Percentiles rank a stretch among this genome's conserved stretches.
Conservation (phyloP, 1,284 basidiomycete species). For the Cystobasidium sp. region DNA sequence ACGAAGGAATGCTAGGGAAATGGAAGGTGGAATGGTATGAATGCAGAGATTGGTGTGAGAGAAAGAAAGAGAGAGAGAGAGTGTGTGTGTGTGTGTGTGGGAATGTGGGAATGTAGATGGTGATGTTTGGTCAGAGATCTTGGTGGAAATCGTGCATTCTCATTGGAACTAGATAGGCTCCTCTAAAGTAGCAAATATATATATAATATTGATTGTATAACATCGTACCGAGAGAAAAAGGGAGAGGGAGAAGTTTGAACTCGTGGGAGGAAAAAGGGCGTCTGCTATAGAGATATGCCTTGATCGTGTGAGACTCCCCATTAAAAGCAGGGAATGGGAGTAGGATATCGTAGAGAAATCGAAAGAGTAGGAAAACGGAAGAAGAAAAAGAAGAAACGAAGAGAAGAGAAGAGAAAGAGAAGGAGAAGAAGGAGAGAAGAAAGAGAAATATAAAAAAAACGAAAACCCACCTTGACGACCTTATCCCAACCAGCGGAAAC, state of each 20-base stretch:
- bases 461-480: slow-evolving; percentile 89
- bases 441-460: slow-evolving; percentile 12
- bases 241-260: too few species aligned
- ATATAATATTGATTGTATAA: slow-evolving; percentile 57
- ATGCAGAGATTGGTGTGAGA: slow-evolving; percentile 16
- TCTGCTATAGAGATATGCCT: too few species aligned
- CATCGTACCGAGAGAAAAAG: slow-evolving; percentile 58
- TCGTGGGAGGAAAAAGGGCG: too few species aligned
- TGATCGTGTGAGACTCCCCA: slow-evolving; percentile 32
- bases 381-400: not conserved
- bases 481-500: slow-evolving; percentile 99
- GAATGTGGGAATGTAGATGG: not conserved
- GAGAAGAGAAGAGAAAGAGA: slow-evolving; percentile 26
- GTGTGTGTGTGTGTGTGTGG: too few species aligned
- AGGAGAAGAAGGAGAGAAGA: slow-evolving; percentile 33
- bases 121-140: slow-evolving; percentile 67
- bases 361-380: not conserved
- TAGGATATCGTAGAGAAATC: too few species aligned
- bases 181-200: slow-evolving; percentile 86
- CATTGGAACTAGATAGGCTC: slow-evolving; percentile 65
- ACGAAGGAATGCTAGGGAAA: not conserved
- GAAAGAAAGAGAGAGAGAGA: slow-evolving; percentile 14
- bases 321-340: too few species aligned
- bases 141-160: slow-evolving; percentile 71
- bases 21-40: slow-evolving; percentile 21